Percentiles rank a stretch among this genome's conserved stretches.
Evolutionary conservation across 345 rosid species (phyloP).

Genomic region (Boechera divaricarpa): DNA sequence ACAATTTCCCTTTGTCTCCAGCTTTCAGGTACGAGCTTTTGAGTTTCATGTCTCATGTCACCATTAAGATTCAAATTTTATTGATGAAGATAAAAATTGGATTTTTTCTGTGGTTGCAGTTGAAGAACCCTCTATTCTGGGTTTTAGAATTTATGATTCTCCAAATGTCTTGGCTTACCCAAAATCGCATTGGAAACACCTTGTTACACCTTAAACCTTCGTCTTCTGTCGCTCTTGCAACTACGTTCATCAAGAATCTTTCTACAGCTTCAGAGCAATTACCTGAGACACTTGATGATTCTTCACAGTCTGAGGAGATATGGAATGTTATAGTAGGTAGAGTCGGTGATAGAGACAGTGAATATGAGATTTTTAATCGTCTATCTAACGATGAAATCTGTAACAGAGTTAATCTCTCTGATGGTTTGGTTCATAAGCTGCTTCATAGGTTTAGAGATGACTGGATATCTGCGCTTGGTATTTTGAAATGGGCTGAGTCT

Average conservation of each 20-base stretch:
- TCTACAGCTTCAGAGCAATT: constrained; percentile 25
- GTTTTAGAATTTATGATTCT: constrained; percentile 6
- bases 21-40: constrained; percentile 20
- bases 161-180: constrained; percentile 46
- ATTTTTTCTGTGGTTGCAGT: neutral
- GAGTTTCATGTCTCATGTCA: neutral
- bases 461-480: no score
- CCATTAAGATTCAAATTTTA: neutral
- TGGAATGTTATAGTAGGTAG: no score
- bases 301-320: constrained; percentile 11
- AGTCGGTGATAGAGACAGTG: no score
- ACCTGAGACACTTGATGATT: constrained; percentile 34
- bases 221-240: constrained; percentile 27
- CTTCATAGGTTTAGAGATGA: no score
- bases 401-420: no score
- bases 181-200: constrained; percentile 38
- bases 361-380: no score
- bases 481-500: no score
- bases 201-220: constrained; percentile 30
- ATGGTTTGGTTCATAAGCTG: no score
- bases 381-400: no score
- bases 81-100: neutral
- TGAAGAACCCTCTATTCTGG: constrained; percentile 6
- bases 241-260: constrained; percentile 30
- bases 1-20: constrained; percentile 1